Evolutionary conservation across 345 rosid genomes (phyloP).

Genomic region (Eutrema yunnanense): DNA sequence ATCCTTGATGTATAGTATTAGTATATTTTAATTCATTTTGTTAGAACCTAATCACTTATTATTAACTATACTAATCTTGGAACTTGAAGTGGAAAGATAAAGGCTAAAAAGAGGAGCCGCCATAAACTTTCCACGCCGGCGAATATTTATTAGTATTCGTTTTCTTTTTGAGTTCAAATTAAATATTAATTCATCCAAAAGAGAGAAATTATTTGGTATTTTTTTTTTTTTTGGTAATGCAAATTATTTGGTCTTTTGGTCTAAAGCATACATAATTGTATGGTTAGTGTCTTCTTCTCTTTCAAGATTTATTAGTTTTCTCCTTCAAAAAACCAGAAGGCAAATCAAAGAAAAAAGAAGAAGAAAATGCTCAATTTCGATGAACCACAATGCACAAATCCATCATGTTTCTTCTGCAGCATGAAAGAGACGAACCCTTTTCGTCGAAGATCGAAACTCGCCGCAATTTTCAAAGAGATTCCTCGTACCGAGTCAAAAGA

Average conservation of each 20-base stretch:
- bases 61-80: conserved; percentile 11
- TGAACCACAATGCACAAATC: conserved; percentile 37
- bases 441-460: conserved; percentile 42
- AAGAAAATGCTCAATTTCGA: conserved; percentile 25
- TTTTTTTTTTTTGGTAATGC: no score
- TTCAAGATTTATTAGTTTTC: neutral
- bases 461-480: conserved; percentile 51
- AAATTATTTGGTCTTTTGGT: neutral
- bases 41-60: neutral
- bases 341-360: neutral
- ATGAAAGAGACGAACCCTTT: conserved; percentile 55
- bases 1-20: conserved; percentile 4
- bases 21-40: neutral
- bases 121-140: conserved; percentile 31
- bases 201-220: neutral
- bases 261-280: neutral
- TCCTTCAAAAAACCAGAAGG: neutral
- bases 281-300: neutral
- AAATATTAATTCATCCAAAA: neutral
- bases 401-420: conserved; percentile 64
- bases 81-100: conserved; percentile 30
- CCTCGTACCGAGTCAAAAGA: conserved; percentile 53
- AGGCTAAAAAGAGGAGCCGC: conserved; percentile 23
- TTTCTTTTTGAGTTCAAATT: neutral
- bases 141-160: neutral